A percentile compares a stretch with the other conserved stretches of the same genome.
These are phyloP conservation scores for Fusarium longipes DNA, from an alignment of 2,329 filamentous ascomycete genomes.

Conservation along the genomic window DNA sequence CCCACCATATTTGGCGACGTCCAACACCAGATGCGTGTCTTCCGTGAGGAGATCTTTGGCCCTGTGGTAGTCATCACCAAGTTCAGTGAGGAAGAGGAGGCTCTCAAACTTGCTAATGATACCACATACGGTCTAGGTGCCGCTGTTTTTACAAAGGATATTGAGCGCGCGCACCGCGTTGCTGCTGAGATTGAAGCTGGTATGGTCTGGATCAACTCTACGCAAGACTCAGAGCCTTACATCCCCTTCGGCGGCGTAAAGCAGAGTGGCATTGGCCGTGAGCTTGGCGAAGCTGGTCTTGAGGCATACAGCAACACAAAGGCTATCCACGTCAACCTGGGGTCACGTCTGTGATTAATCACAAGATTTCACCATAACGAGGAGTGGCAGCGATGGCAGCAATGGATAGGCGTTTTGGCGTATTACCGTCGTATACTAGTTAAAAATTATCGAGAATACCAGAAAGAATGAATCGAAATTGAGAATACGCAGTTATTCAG, in stretches of 20 bases:
- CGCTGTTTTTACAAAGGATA: conserved; percentile 80
- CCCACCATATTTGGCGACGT: conserved; percentile 86
- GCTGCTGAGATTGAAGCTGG: conserved; percentile 79
- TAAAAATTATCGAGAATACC: conserved; percentile 22
- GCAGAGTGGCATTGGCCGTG: conserved; percentile 46
- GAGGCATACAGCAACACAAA: conserved; percentile 46
- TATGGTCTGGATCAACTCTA: conserved; percentile 63
- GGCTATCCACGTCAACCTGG: conserved; percentile 45
- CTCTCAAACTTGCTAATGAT: conserved; percentile 77
- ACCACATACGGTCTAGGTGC: conserved; percentile 82
- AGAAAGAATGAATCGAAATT: not conserved
- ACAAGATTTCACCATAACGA: too few relatives aligned
- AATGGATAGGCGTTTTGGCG: conserved; percentile 31
- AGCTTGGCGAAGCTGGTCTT: conserved; percentile 44
- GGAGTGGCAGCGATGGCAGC: not conserved
- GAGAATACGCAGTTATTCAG: not conserved
- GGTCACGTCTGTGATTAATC: conserved; percentile 37
- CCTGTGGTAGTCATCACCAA: conserved; percentile 84
- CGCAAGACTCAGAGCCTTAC: conserved; percentile 43
- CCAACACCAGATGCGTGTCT: conserved; percentile 78
- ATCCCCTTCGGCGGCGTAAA: conserved; percentile 46
- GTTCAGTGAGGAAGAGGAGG: conserved; percentile 83
- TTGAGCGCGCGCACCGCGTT: conserved; percentile 83
- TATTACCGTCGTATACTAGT: conserved; percentile 19
- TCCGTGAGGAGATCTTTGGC: conserved; percentile 90